A percentile compares a stretch with the other conserved stretches of the same genome.
These are phyloP conservation scores for Lumnitzera littorea DNA, from an alignment of 345 rosid species.

Conservation along the genomic window DNA sequence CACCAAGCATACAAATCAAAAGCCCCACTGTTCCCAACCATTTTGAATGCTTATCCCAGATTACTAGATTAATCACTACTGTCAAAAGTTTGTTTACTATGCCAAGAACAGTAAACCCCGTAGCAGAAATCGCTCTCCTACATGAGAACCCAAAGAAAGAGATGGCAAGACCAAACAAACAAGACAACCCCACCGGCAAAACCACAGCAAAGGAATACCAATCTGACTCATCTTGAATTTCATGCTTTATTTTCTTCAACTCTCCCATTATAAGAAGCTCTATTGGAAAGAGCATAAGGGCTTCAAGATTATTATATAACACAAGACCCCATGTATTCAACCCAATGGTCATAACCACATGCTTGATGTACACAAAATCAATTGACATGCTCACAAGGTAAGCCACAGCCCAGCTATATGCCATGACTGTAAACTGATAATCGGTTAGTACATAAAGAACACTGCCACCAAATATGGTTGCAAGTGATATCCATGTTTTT, in stretches of 20 bases:
- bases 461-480: constrained; percentile 82
- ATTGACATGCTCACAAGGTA: constrained; percentile 86
- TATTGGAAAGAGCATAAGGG: constrained; percentile 77
- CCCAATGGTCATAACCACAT: constrained; percentile 95
- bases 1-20: constrained; percentile 86
- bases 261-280: constrained; percentile 96
- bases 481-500: constrained; percentile 74
- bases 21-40: constrained; percentile 75
- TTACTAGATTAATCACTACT: constrained; percentile 68
- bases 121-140: constrained; percentile 86
- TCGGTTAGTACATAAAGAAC: constrained; percentile 81
- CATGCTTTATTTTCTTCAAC: constrained; percentile 78
- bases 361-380: constrained; percentile 98
- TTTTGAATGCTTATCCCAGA: constrained; percentile 96
- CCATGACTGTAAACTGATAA: constrained; percentile 74
- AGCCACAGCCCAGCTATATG: constrained; percentile 88
- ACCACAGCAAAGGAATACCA: constrained; percentile 71
- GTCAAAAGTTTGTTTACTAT: constrained; percentile 91
- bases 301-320: constrained; percentile 91
- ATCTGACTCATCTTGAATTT: constrained; percentile 57
- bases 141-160: constrained; percentile 98
- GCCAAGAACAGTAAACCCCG: constrained; percentile 98
- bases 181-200: constrained; percentile 82
- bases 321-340: constrained; percentile 97
- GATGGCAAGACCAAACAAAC: constrained; percentile 81